These are phyloP conservation scores for Phoma herbarum DNA, from an alignment of 2,329 filamentous ascomycete species.

Conservation along the genomic window DNA sequence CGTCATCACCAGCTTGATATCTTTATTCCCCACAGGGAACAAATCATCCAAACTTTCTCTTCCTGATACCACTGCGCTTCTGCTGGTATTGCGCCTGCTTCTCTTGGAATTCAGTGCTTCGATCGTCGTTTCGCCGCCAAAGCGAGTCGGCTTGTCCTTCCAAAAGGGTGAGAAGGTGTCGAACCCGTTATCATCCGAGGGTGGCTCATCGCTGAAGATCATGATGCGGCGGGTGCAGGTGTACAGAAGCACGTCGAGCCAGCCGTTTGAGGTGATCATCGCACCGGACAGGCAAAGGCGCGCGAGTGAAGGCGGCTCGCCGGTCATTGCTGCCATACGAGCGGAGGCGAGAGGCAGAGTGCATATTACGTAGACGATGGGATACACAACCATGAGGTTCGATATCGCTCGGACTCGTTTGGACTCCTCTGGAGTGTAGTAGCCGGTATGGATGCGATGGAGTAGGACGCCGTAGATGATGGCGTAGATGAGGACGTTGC, in stretches of 20 bases:
- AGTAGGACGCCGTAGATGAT: conserved; percentile 53
- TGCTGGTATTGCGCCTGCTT: conserved; percentile 24
- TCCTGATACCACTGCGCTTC: conserved; percentile 27
- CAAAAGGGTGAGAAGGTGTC: conserved; percentile 50
- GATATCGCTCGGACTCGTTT: conserved; percentile 53
- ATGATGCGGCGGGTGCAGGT: conserved; percentile 65
- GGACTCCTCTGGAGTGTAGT: conserved; percentile 47
- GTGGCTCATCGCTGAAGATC: conserved; percentile 60
- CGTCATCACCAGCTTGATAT: conserved; percentile 50
- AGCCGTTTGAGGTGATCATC: conserved; percentile 66
- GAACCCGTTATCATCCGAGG: conserved; percentile 47
- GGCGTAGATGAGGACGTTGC: conserved; percentile 61
- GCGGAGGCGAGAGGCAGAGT: conserved; percentile 72
- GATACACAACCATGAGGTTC: conserved; percentile 72
- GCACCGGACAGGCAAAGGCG: conserved; percentile 63
- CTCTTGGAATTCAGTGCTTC: conserved; percentile 33
- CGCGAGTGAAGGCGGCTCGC: conserved; percentile 54
- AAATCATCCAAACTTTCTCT: conserved; percentile 40
- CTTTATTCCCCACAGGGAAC: conserved; percentile 27
- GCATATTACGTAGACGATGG: conserved; percentile 73
- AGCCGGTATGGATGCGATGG: conserved; percentile 48
- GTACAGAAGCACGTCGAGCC: conserved; percentile 67
- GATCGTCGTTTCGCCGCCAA: conserved; percentile 59
- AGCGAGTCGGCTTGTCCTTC: conserved; percentile 45
- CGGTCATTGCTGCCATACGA: conserved; percentile 70